phyloP scores from a whole-genome alignment of 2,329 filamentous ascomycete genomes.

The Diplocarpon mali region DNA sequence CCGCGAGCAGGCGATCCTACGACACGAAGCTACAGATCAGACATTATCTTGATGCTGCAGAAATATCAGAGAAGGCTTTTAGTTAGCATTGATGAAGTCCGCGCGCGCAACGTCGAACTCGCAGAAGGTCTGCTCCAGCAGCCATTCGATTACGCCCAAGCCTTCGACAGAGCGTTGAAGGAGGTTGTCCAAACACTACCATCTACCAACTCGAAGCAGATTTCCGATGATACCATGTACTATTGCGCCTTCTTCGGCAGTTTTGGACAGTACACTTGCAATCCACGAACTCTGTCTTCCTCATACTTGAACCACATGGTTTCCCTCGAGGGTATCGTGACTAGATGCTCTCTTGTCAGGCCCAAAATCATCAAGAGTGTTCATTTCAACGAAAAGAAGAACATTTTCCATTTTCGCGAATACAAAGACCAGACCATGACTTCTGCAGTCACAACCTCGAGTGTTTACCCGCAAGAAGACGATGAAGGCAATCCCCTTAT shows the following conservation, averaged over 20 bases:
- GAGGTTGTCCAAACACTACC: slow-evolving; percentile 74
- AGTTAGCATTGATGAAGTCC: slow-evolving; percentile 82
- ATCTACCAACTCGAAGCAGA: slow-evolving; percentile 64
- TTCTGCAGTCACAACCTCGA: slow-evolving; percentile 76
- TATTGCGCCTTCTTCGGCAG: slow-evolving; percentile 97
- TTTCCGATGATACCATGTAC: slow-evolving; percentile 69
- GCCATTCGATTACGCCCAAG: slow-evolving; percentile 79
- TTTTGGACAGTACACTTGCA: slow-evolving; percentile 91
- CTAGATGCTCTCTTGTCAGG: slow-evolving; percentile 85
- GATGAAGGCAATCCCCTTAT: slow-evolving; percentile 84
- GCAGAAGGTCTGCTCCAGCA: slow-evolving; percentile 67
- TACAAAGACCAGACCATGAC: slow-evolving; percentile 98
- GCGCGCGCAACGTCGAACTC: slow-evolving; percentile 74
- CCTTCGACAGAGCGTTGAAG: slow-evolving; percentile 85
- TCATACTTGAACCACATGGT: slow-evolving; percentile 93
- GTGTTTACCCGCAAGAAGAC: slow-evolving; percentile 89
- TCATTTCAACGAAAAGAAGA: slow-evolving; percentile 82
- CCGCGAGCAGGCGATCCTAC: slow-evolving; percentile 17
- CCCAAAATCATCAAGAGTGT: slow-evolving; percentile 98
- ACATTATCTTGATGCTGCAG: slow-evolving; percentile 70
- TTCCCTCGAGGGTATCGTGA: slow-evolving; percentile 93
- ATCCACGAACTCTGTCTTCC: slow-evolving; percentile 83
- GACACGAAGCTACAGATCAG: slow-evolving; percentile 66
- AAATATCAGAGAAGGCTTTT: slow-evolving; percentile 53
- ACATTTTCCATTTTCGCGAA: slow-evolving; percentile 78